Base-by-base conservation (phyloP, 768 basidiomycete species). In the Peribolospora baueri region DNA sequence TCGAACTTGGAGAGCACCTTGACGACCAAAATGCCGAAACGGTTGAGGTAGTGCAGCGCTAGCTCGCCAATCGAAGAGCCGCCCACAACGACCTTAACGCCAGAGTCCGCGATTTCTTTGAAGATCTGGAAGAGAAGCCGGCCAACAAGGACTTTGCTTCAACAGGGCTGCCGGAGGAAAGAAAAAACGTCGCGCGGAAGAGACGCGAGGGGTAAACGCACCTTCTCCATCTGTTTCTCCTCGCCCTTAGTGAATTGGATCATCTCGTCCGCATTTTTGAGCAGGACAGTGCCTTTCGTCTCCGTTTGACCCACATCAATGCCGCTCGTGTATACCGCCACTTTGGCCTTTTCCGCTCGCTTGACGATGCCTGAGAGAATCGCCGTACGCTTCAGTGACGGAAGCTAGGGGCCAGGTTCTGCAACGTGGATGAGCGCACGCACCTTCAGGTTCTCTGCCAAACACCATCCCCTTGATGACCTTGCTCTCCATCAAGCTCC, bases 381-480 rank as follows among this genome's bases (percentile, higher is more conserved):
- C 47, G 46, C 38, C 5, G 13, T 40, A 7, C 5, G 10, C 14
- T 25, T 25, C 25, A 25, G 6, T 36, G 9, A 40, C 2, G 53
- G 11, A 48, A 4, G 42, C 36, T n/a, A 6, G 53, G 53, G 52
- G 41, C 39, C 38, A 51, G 41, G 25, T 9, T 48, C 37, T 9
- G 11, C 7, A 9, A 36, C 36, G 45, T 39, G 9, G 38, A 13
- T 48, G 8, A n/a, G n/a, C 46, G 11, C 7, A 62, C 72, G 53
- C 57, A 82, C 84, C 86, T 69, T 98, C 93, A 0, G 93, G 85
- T 69, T 93, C 87, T 49, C 88, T 75, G 43, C 86, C 86, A 60
- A 97, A 97, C 0, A 98, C 93, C 93, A 98, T 98, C 52, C 93
- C 93, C 60, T 83, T 77, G 5, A 98, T 82, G 5, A 98, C 90